A percentile compares a stretch with the other conserved stretches of the same genome.
Conservation (phyloP, 129 eudicot genomes). For the Lactuca saligna region DNA sequence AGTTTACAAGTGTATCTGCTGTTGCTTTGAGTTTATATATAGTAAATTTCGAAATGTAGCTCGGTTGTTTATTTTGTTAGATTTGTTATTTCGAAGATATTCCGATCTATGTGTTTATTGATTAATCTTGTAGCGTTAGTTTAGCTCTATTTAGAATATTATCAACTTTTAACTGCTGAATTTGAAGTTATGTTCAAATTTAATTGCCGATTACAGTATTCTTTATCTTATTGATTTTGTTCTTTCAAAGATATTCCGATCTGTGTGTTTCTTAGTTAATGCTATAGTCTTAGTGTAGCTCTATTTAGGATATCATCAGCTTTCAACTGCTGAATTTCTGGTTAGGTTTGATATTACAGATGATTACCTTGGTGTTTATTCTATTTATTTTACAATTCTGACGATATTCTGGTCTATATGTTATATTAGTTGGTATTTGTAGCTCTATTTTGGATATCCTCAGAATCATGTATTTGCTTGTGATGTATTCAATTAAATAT, state of each 20-base stretch:
- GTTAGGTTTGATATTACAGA: background rate
- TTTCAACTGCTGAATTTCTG: background rate
- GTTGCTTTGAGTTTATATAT: conserved; percentile 13
- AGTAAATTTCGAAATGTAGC: conserved; percentile 15
- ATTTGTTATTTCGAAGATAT: conserved; percentile 2
- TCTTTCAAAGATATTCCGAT: background rate
- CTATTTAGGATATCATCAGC: conserved; percentile 1
- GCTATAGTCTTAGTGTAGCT: conserved; percentile 9
- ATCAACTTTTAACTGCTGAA: background rate
- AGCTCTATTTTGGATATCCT: background rate
- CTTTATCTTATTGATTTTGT: background rate
- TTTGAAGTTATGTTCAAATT: background rate
- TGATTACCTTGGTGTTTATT: background rate
- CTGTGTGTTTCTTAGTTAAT: background rate
- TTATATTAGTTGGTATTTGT: background rate
- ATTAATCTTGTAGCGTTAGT: conserved; percentile 5
- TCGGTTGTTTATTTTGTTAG: conserved; percentile 1
- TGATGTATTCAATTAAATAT: conserved; percentile 1
- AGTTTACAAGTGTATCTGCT: background rate
- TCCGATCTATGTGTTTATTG: conserved; percentile 8
- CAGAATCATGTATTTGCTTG: conserved; percentile 1
- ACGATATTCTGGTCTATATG: background rate
- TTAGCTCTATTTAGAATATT: conserved; percentile 12
- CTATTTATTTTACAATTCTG: background rate
- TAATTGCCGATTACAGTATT: background rate